Evolutionary conservation across 2,329 filamentous ascomycete genomes (phyloP).

Genomic region (Epichloe glyceriae): DNA sequence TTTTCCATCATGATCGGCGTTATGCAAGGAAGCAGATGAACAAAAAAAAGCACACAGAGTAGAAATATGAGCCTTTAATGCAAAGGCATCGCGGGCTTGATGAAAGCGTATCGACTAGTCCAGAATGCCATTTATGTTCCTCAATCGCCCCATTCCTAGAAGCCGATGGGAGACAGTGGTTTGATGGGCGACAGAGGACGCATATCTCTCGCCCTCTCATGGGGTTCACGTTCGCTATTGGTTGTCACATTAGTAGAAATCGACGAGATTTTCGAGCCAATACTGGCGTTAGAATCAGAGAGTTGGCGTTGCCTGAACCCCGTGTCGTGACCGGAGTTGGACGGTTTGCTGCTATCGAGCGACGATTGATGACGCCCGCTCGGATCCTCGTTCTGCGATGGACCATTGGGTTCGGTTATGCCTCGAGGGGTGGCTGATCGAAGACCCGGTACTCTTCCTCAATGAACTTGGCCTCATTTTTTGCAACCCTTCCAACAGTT

Average conservation of each 20-base stretch:
- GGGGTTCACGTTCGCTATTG: conserved; percentile 23
- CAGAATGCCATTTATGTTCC: neutral
- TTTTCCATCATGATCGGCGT: conserved; percentile 1
- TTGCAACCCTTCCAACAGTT: conserved; percentile 95
- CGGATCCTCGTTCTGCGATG: conserved; percentile 10
- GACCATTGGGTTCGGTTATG: conserved; percentile 24
- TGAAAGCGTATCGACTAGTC: conserved; percentile 2
- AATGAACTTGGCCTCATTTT: conserved; percentile 69
- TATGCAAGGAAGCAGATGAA: conserved; percentile 1
- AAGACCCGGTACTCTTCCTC: conserved; percentile 53
- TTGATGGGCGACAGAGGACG: conserved; percentile 52
- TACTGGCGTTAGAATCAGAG: conserved; percentile 30
- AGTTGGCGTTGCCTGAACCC: conserved; percentile 32
- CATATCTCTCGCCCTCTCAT: conserved; percentile 26
- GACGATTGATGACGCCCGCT: conserved; percentile 32
- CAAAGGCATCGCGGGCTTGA: conserved; percentile 3
- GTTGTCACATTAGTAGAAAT: conserved; percentile 34
- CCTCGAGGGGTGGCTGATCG: conserved; percentile 43
- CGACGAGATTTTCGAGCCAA: conserved; percentile 29
- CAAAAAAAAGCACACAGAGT: neutral
- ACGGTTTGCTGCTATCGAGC: conserved; percentile 50
- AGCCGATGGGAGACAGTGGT: conserved; percentile 49
- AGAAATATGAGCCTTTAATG: neutral
- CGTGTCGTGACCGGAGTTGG: conserved; percentile 16
- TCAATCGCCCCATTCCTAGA: conserved; percentile 21